Evolutionary conservation across 164 flowering plant genomes (phyloP).

Genomic region (Magnolia changhungtana): DNA sequence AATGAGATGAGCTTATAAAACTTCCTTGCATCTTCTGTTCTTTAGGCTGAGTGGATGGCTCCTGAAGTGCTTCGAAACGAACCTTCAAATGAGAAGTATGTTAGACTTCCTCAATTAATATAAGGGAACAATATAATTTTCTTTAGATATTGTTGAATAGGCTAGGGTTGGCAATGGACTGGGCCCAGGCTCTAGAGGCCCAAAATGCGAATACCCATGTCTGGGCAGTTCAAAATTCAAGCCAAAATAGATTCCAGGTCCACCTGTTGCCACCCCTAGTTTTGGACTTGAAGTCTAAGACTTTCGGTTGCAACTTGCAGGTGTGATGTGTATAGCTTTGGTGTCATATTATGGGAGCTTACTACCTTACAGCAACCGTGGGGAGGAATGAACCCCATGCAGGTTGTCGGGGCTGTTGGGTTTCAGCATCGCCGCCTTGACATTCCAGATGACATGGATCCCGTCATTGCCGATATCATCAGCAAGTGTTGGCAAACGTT

Average conservation of each 20-base stretch:
- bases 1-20: background rate
- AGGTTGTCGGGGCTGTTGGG: conserved; percentile 99
- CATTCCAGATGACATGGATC: conserved; percentile 80
- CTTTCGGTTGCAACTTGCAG: conserved; percentile 35
- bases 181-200: background rate
- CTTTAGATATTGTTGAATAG: background rate
- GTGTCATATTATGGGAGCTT: conserved; percentile 96
- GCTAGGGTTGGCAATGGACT: background rate
- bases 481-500: conserved; percentile 90
- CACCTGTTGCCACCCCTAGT: background rate
- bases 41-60: conserved; percentile 99
- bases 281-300: conserved; percentile 2
- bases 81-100: conserved; percentile 93
- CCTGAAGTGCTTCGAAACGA: conserved; percentile 96
- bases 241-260: background rate
- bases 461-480: conserved; percentile 74
- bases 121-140: background rate
- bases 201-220: background rate
- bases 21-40: conserved; percentile 6
- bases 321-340: conserved; percentile 94
- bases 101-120: conserved; percentile 4
- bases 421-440: conserved; percentile 97
- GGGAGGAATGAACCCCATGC: conserved; percentile 99
- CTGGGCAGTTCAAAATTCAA: background rate
- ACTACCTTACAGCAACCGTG: conserved; percentile 91